These are phyloP conservation scores for Solanum virginianum DNA, from an alignment of 257 asterid genomes.

Conservation along the genomic window DNA sequence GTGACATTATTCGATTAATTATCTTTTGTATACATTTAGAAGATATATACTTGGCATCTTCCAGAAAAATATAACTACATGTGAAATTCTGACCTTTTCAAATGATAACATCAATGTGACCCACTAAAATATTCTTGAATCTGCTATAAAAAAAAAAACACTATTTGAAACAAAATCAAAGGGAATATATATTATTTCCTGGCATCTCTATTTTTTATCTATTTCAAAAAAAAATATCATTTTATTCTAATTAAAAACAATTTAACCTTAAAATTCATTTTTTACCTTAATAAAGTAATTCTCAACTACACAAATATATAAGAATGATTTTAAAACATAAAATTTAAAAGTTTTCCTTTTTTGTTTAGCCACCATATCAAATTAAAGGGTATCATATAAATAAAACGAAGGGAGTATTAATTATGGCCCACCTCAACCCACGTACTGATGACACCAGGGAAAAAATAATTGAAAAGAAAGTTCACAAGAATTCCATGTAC, in stretches of 20 bases:
- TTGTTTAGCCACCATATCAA: no score
- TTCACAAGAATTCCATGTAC: no score
- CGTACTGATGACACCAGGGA: neutral
- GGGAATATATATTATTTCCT: neutral
- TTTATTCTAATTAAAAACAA: no score
- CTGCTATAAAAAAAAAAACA: neutral
- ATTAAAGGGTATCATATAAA: no score
- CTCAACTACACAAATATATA: no score
- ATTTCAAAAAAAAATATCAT: no score
- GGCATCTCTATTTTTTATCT: no score
- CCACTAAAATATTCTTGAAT: neutral
- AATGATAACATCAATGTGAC: neutral
- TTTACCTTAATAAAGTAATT: no score
- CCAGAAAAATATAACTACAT: neutral
- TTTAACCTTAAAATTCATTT: no score
- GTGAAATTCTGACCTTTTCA: neutral
- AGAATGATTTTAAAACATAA: no score
- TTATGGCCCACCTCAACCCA: neutral
- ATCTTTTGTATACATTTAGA: neutral
- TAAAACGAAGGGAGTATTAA: no score
- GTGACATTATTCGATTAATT: neutral
- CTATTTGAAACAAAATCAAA: neutral
- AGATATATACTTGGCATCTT: neutral
- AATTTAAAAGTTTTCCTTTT: no score
- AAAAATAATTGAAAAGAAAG: neutral